phyloP scores from a whole-genome alignment of 768 basidiomycete species.

The Rhizopogon sp. region DNA sequence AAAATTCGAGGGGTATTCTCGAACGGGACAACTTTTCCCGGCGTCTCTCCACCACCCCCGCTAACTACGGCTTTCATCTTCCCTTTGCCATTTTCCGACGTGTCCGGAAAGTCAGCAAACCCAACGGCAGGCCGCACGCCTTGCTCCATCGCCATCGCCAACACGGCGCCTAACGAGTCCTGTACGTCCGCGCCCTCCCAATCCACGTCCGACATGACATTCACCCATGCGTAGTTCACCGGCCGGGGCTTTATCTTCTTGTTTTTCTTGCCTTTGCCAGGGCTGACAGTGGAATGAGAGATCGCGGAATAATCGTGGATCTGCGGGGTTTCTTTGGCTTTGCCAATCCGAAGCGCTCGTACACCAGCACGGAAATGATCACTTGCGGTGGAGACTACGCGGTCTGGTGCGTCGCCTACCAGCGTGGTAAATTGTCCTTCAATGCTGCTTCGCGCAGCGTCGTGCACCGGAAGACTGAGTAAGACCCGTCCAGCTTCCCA shows the following conservation, averaged over 20 bases:
- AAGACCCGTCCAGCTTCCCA: conserved; percentile 72
- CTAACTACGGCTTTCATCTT: conserved; percentile 15
- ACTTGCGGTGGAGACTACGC: conserved; percentile 49
- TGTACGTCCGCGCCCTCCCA: conserved; percentile 76
- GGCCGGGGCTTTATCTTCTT: conserved; percentile 30
- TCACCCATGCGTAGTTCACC: conserved; percentile 53
- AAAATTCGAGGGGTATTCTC: no score
- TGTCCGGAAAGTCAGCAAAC: conserved; percentile 15
- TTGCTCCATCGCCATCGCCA: conserved; percentile 32
- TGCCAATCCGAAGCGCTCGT: conserved; percentile 11
- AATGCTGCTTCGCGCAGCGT: conserved; percentile 18
- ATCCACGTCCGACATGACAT: conserved; percentile 70
- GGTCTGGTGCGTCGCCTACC: conserved; percentile 34
- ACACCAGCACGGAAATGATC: no score
- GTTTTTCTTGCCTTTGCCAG: conserved; percentile 22
- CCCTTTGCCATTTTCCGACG: conserved; percentile 19
- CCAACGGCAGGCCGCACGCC: conserved; percentile 20
- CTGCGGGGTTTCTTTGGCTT: conserved; percentile 20
- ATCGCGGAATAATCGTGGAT: conserved; percentile 21
- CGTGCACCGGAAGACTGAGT: conserved; percentile 29
- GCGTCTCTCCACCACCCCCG: background rate
- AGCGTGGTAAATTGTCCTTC: conserved; percentile 65
- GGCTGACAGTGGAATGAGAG: conserved; percentile 13
- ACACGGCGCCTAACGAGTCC: conserved; percentile 39
- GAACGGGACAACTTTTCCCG: no score